These are phyloP conservation scores for Zygoascus tannicola DNA, from an alignment of 805 yeast genomes.

Conservation along the genomic window DNA sequence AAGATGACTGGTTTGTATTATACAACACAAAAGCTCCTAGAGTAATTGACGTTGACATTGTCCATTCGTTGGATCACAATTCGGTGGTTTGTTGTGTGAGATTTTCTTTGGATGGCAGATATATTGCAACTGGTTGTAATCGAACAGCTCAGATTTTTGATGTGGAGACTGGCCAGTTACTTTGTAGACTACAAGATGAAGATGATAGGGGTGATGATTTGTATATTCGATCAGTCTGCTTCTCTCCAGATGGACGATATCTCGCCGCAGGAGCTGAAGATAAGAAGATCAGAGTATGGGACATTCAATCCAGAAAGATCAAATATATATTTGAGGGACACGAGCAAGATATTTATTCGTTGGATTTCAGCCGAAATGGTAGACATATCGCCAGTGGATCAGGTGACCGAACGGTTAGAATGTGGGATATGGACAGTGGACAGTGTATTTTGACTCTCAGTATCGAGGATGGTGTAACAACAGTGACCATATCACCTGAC, in stretches of 20 bases:
- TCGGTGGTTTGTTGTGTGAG: slow-evolving; percentile 96
- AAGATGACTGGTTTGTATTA: slow-evolving; percentile 75
- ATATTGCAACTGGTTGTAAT: slow-evolving; percentile 94
- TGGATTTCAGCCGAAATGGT: slow-evolving; percentile 92
- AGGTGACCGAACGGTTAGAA: slow-evolving; percentile 92
- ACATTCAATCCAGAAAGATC: slow-evolving; percentile 74
- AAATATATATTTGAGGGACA: slow-evolving; percentile 79
- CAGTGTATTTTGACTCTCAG: slow-evolving; percentile 81
- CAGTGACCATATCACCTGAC: slow-evolving; percentile 94
- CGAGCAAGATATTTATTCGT: slow-evolving; percentile 94
- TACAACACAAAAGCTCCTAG: slow-evolving; percentile 82
- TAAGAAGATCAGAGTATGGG: slow-evolving; percentile 87
- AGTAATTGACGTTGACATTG: slow-evolving; percentile 72
- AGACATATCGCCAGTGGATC: slow-evolving; percentile 88
- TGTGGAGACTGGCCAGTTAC: slow-evolving; percentile 82
- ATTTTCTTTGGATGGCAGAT: slow-evolving; percentile 84
- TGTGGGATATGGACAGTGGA: slow-evolving; percentile 90
- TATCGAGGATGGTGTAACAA: slow-evolving; percentile 96
- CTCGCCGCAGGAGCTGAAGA: slow-evolving; percentile 87
- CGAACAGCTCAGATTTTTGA: slow-evolving; percentile 90
- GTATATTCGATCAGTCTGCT: slow-evolving; percentile 91
- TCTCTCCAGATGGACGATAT: slow-evolving; percentile 88
- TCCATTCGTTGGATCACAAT: slow-evolving; percentile 83
- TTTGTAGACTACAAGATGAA: slow-evolving; percentile 82
- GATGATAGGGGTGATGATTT: slow-evolving; percentile 67